Percentiles rank a stretch among this genome's conserved stretches.
These are phyloP conservation scores for Claviceps fusiformis DNA, from an alignment of 2,329 filamentous ascomycete species.

Conservation along the genomic window DNA sequence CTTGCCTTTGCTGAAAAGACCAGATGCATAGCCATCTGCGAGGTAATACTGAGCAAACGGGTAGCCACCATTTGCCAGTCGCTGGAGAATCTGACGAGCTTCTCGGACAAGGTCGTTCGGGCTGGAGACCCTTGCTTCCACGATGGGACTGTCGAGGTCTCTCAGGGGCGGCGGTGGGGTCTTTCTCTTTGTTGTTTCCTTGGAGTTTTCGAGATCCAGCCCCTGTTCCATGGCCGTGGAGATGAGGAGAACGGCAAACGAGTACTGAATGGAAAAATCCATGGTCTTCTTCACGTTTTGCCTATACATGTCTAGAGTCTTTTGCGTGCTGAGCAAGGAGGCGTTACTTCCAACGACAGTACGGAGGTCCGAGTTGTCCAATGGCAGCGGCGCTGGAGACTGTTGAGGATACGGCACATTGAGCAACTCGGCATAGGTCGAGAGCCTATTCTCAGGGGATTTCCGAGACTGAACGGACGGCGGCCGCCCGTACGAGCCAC, in stretches of 20 bases:
- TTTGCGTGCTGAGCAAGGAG: slow-evolving; percentile 76
- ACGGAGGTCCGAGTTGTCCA: slow-evolving; percentile 73
- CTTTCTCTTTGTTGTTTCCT: slow-evolving; percentile 23
- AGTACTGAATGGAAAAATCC: slow-evolving; percentile 81
- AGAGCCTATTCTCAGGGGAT: slow-evolving; percentile 40
- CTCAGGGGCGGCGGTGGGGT: slow-evolving; percentile 32
- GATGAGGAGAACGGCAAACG: slow-evolving; percentile 90
- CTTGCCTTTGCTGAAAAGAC: slow-evolving; percentile 88
- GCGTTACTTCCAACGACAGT: slow-evolving; percentile 76
- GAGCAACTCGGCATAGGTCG: slow-evolving; percentile 45
- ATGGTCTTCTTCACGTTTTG: slow-evolving; percentile 96
- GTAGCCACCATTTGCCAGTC: slow-evolving; percentile 73
- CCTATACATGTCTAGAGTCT: slow-evolving; percentile 95
- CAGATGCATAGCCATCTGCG: slow-evolving; percentile 85
- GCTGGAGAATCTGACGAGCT: slow-evolving; percentile 78
- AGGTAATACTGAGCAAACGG: slow-evolving; percentile 98
- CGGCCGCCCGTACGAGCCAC: slow-evolving; percentile 29
- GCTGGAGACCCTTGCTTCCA: slow-evolving; percentile 33
- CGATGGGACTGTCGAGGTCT: slow-evolving; percentile 32
- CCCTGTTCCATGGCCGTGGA: slow-evolving; percentile 73
- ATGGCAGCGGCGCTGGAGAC: slow-evolving; percentile 46
- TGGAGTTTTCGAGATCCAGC: slow-evolving; percentile 34
- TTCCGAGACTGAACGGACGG: slow-evolving; percentile 37
- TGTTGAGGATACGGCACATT: slow-evolving; percentile 71
- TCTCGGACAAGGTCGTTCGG: slow-evolving; percentile 66